These are phyloP conservation scores for Stromatinia cepivora DNA, from an alignment of 2,329 filamentous ascomycete genomes.

Conservation along the genomic window DNA sequence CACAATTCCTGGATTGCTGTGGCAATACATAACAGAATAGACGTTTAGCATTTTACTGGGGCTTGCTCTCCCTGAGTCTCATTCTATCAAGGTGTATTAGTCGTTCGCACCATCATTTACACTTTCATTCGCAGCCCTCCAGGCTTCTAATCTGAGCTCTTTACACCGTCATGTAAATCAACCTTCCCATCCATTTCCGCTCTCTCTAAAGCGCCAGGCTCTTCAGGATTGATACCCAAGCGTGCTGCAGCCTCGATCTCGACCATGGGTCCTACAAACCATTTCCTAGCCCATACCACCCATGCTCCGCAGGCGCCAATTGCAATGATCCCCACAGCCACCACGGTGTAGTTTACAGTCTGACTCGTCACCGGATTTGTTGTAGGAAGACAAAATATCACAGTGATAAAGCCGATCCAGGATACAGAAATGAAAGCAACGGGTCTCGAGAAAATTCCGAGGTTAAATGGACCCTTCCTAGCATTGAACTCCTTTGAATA, in stretches of 20 bases:
- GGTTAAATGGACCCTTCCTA: slow-evolving; percentile 57
- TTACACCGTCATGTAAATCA: neutral
- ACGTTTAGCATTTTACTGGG: neutral
- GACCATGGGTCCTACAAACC: slow-evolving; percentile 57
- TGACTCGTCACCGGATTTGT: slow-evolving; percentile 56
- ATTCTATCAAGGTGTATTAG: neutral
- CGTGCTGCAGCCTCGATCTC: slow-evolving; percentile 53
- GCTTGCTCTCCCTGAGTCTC: neutral
- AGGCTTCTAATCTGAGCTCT: neutral
- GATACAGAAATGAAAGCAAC: slow-evolving; percentile 50
- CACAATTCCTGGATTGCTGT: neutral
- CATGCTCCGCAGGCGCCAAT: slow-evolving; percentile 50
- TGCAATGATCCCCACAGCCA: slow-evolving; percentile 58
- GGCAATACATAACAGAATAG: no score
- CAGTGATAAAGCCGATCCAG: slow-evolving; percentile 57
- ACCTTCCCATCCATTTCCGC: slow-evolving; percentile 28
- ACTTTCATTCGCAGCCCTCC: neutral
- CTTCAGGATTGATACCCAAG: slow-evolving; percentile 48
- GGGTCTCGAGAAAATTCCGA: slow-evolving; percentile 48
- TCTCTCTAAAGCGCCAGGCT: slow-evolving; percentile 35
- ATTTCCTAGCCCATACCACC: slow-evolving; percentile 53
- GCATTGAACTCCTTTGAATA: slow-evolving; percentile 51
- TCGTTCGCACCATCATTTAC: neutral
- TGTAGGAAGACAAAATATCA: slow-evolving; percentile 59
- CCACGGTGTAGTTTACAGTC: slow-evolving; percentile 60